Evolutionary conservation across 768 basidiomycete genomes (phyloP).

Genomic region (Russula brevipes): DNA sequence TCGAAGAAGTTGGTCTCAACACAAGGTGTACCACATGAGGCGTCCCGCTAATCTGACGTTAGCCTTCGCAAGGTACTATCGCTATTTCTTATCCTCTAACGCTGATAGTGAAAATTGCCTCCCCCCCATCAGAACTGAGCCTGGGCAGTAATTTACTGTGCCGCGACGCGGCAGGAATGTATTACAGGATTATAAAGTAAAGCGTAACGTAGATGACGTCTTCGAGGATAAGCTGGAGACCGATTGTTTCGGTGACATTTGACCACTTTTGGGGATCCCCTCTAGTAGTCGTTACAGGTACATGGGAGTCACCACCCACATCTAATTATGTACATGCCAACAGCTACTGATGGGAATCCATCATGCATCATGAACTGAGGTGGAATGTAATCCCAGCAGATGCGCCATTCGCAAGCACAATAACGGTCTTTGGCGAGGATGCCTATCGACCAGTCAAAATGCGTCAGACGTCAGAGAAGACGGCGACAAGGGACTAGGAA

Average conservation of each 20-base stretch:
- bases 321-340: background rate
- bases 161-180: background rate
- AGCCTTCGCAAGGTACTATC: background rate
- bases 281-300: background rate
- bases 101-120: background rate
- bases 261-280: background rate
- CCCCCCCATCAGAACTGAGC: background rate
- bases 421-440: background rate
- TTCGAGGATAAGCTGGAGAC: background rate
- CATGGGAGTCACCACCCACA: background rate
- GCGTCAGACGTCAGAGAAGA: background rate
- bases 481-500: background rate
- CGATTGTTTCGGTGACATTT: background rate
- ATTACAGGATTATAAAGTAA: background rate
- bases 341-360: background rate
- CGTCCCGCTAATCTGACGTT: background rate
- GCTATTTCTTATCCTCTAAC: background rate
- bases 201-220: background rate
- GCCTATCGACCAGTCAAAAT: conserved; percentile 5
- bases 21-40: background rate
- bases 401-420: background rate
- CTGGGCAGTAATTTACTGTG: background rate
- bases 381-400: background rate
- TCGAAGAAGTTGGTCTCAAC: background rate
- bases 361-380: conserved; percentile 5